These are phyloP conservation scores for Petunia secreta DNA, from an alignment of 257 asterid genomes.

Conservation along the genomic window DNA sequence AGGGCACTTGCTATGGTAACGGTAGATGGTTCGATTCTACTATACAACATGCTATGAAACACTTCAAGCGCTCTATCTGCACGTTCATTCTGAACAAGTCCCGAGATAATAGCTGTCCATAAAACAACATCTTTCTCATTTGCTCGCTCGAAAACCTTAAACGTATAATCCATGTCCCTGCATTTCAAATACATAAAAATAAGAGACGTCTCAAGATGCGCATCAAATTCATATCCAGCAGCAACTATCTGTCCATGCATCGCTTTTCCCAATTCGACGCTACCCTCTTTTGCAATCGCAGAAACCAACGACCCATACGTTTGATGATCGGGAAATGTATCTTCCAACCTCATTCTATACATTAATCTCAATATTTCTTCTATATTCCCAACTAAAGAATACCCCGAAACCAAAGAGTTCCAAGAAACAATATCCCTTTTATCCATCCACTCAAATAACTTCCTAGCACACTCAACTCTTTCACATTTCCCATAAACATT, in stretches of 20 bases:
- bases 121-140: slow-evolving; percentile 61
- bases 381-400: slow-evolving; percentile 47
- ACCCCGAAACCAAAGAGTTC: slow-evolving; percentile 78
- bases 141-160: slow-evolving; percentile 49
- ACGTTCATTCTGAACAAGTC: slow-evolving; percentile 69
- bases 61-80: slow-evolving; percentile 60
- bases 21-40: slow-evolving; percentile 52
- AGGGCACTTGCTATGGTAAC: slow-evolving; percentile 71
- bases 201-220: slow-evolving; percentile 65
- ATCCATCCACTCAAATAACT: slow-evolving; percentile 56
- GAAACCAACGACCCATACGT: slow-evolving; percentile 67
- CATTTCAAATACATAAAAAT: slow-evolving; percentile 64
- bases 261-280: slow-evolving; percentile 51
- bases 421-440: slow-evolving; percentile 73
- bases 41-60: slow-evolving; percentile 57
- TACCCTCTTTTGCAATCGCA: slow-evolving; percentile 53
- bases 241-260: slow-evolving; percentile 62
- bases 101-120: slow-evolving; percentile 87
- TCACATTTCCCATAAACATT: slow-evolving; percentile 76
- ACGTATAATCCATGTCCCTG: slow-evolving; percentile 55
- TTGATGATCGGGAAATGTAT: slow-evolving; percentile 60
- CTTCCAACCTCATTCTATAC: slow-evolving; percentile 54
- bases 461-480: slow-evolving; percentile 55
- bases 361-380: slow-evolving; percentile 48
- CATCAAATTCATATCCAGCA: slow-evolving; percentile 52